Evolutionary conservation across 2,329 filamentous ascomycete genomes (phyloP).

Genomic region (Colletotrichum zoysiae): DNA sequence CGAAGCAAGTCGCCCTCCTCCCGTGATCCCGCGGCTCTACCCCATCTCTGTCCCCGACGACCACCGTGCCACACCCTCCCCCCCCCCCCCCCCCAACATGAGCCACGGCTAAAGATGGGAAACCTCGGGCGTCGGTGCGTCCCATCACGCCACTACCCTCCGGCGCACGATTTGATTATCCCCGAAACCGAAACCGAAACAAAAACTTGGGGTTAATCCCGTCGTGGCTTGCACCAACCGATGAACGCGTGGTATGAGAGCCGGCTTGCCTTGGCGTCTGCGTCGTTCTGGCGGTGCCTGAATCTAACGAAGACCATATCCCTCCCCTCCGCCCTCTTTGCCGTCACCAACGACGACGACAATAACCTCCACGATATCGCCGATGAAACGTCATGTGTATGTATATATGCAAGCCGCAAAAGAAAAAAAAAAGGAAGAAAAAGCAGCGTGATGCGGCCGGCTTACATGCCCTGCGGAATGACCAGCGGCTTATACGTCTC

Average conservation of each 20-base stretch:
- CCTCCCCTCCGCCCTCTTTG: too few relatives aligned
- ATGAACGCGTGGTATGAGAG: neutral
- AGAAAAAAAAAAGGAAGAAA: too few relatives aligned
- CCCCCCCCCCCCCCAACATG: neutral
- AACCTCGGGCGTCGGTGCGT: conserved; percentile 11
- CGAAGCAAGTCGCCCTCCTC: neutral
- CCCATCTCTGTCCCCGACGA: neutral
- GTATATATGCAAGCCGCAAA: neutral
- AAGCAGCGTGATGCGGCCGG: conserved; percentile 1
- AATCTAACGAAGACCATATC: neutral
- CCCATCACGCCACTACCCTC: neutral
- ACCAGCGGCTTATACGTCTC: conserved; percentile 11
- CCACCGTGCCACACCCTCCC: neutral
- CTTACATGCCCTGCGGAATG: neutral
- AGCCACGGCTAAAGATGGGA: neutral
- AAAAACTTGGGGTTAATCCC: neutral
- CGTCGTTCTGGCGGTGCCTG: neutral
- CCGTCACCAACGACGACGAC: neutral
- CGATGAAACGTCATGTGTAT: neutral
- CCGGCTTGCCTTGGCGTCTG: too few relatives aligned
- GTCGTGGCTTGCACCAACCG: neutral
- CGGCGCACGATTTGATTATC: too few relatives aligned
- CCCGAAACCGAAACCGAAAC: neutral
- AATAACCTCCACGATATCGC: too few relatives aligned
- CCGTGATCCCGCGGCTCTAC: neutral